Conservation (phyloP, 2,329 filamentous ascomycete genomes). For the Fusarium multiceps region DNA sequence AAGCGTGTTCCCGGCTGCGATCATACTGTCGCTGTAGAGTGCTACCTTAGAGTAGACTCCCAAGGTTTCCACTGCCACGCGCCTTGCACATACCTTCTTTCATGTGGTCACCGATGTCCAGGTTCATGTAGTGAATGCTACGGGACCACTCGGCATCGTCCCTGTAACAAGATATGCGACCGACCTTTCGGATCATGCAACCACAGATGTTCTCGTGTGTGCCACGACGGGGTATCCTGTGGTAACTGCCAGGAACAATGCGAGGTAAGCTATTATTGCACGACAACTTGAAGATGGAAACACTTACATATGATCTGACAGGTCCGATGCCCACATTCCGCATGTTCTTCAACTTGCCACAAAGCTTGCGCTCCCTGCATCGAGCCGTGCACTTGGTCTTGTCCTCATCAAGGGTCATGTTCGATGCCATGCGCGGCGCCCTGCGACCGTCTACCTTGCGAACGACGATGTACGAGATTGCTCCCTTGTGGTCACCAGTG, state of each 20-base stretch:
- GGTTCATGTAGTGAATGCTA: constrained; percentile 12
- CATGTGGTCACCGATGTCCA: constrained; percentile 54
- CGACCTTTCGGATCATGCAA: constrained; percentile 64
- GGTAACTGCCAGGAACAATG: constrained; percentile 69
- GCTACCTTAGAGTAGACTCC: too few species aligned
- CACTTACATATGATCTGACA: not conserved
- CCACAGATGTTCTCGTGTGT: constrained; percentile 61
- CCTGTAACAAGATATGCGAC: constrained; percentile 54
- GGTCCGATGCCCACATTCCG: constrained; percentile 66
- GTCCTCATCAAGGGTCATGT: constrained; percentile 63
- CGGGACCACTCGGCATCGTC: constrained; percentile 53
- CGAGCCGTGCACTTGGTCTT: constrained; percentile 61
- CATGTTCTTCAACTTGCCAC: constrained; percentile 63
- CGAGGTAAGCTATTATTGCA: constrained; percentile 44
- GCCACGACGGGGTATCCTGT: constrained; percentile 28
- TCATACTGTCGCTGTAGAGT: constrained; percentile 8
- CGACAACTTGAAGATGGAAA: too few species aligned
- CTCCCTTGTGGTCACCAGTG: constrained; percentile 71
- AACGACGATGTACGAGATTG: constrained; percentile 63
- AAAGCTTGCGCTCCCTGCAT: constrained; percentile 71
- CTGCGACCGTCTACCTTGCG: constrained; percentile 73
- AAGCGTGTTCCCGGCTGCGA: not conserved
- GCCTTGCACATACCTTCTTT: constrained; percentile 47
- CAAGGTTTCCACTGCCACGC: too few species aligned
- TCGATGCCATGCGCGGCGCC: constrained; percentile 71